Conservation (phyloP, 169 alveolate species). For the Plasmodium ovale region DNA sequence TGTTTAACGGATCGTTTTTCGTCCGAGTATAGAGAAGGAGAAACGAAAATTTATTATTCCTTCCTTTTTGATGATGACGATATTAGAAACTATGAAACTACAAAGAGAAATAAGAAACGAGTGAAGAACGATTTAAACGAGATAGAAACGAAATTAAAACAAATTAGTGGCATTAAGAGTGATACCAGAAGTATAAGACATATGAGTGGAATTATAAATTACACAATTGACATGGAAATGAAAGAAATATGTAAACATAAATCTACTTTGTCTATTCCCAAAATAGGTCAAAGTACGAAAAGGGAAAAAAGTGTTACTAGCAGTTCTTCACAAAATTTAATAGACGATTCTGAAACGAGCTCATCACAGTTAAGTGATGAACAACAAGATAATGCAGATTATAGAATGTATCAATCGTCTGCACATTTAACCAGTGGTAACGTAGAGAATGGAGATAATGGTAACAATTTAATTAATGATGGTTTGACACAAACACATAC, state of each 20-base stretch:
- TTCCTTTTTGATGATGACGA: background rate
- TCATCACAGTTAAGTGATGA: slow-evolving; percentile 1
- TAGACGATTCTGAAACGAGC: background rate
- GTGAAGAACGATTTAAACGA: background rate
- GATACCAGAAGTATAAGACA: slow-evolving; percentile 11
- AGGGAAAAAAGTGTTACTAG: background rate
- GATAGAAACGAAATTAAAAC: background rate
- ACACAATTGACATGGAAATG: slow-evolving; percentile 67
- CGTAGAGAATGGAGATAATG: background rate
- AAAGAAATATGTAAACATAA: background rate
- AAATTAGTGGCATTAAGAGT: slow-evolving; percentile 3
- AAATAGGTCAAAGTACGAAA: background rate
- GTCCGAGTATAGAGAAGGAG: background rate
- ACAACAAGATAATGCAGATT: background rate
- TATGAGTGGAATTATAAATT: slow-evolving; percentile 56
- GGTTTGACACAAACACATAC: background rate
- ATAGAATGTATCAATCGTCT: slow-evolving; percentile 3
- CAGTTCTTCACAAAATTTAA: slow-evolving; percentile 8
- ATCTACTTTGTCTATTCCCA: background rate
- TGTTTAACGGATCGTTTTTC: background rate
- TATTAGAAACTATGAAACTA: background rate
- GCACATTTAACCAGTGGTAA: background rate
- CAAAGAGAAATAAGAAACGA: background rate
- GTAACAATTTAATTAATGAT: slow-evolving; percentile 4
- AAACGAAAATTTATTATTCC: background rate